Base-by-base conservation (phyloP, 495 filamentous ascomycete genomes). In the Xylaria palmicola region DNA sequence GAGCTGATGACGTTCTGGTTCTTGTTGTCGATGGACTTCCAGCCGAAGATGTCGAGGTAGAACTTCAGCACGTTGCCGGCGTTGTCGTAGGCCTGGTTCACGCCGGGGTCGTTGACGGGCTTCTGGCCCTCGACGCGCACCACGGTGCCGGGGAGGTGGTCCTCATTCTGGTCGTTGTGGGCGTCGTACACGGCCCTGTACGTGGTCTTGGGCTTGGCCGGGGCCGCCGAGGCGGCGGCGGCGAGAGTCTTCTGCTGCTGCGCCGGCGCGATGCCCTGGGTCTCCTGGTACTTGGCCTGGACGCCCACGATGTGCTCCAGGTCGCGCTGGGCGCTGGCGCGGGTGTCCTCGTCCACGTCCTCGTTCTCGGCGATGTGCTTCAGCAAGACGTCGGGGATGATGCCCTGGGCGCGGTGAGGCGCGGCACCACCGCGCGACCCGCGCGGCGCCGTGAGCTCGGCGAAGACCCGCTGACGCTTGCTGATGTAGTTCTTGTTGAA, bases 11-110 rank as follows among this genome's bases (percentile, higher is more conserved):
- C 72, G 10, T 72, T 65, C 67, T 70, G 65, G 62, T 75, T 74
- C 37, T 72, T 70, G 62, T 77, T 74, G 64, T 81, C 77, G 59
- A 81, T 72, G 24, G 72, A 76, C 47, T 77, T 75, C 74, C 74
- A 77, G 51, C 67, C 62, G 64, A 80, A 80, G 32, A 74, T 65
- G 10, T 76, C 64, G 6, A 62, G 50, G 60, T 77, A 82, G 62
- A 81, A 82, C 1, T 75, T 65, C 39, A 77, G 68, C 0, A 77
- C 76, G 17, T 66, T 66, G 36, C 73, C 74, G 13, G 71, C 69
- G 56, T 77, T 77, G 67, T 76, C 73, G 54, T 65, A 78, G 1
- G 74, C 74, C 43, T 74, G 69, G 65, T 78, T 76, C 49, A 37
- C 74, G 0, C 68, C 55, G n/a, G 64, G 56, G 64, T 78, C 76